These are phyloP conservation scores for Ormosia emarginata DNA, from an alignment of 306 rosid genomes.

Conservation along the genomic window DNA sequence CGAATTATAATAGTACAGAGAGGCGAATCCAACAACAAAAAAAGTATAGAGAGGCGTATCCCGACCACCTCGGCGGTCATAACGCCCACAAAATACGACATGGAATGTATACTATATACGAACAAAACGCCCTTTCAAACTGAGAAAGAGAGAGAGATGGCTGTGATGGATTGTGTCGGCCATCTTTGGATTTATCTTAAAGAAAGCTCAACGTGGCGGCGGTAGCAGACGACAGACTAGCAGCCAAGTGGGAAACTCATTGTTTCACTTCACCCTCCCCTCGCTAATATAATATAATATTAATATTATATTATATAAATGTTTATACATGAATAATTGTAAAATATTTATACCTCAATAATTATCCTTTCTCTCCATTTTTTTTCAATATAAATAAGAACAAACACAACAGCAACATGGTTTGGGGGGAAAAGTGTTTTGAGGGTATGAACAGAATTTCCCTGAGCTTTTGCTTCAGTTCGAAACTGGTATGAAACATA, in stretches of 20 bases:
- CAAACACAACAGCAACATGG: constrained; percentile 21
- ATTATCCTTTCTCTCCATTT: not conserved
- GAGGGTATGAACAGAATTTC: constrained; percentile 13
- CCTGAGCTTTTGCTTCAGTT: not conserved
- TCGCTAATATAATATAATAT: not conserved
- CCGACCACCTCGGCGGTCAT: constrained; percentile 32
- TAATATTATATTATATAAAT: not conserved
- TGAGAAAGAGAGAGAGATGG: constrained; percentile 14
- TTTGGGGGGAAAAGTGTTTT: not conserved
- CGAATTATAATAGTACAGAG: not conserved
- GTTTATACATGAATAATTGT: too few relatives aligned
- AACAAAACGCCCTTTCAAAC: constrained; percentile 16
- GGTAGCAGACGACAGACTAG: constrained; percentile 59
- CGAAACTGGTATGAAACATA: not conserved
- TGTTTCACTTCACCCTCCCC: constrained; percentile 4
- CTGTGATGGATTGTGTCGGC: constrained; percentile 80
- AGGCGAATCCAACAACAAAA: too few relatives aligned
- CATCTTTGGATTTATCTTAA: constrained; percentile 69
- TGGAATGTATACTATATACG: constrained; percentile 8
- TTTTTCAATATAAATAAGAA: constrained; percentile 18
- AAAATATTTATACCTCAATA: too few relatives aligned
- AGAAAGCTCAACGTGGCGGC: constrained; percentile 92
- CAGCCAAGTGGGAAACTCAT: constrained; percentile 77
- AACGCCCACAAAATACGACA: constrained; percentile 27
- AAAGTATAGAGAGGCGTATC: constrained; percentile 12